Conservation (phyloP, 179 eudicot genomes). For the Nepenthes alata region DNA sequence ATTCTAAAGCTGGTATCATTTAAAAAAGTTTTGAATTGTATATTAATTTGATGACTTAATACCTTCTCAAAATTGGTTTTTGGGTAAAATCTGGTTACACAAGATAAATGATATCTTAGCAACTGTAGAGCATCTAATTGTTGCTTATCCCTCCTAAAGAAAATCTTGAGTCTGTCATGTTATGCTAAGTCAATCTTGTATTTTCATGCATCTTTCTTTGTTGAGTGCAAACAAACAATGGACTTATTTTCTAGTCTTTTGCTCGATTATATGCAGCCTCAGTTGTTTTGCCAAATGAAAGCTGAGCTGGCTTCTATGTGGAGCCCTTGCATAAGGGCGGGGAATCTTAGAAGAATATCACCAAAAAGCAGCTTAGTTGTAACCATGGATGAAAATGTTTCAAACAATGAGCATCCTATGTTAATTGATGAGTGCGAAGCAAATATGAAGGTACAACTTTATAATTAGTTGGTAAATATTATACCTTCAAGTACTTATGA, state of each 20-base stretch:
- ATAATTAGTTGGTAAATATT: not conserved
- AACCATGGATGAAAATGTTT: constrained; percentile 15
- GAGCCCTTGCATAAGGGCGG: constrained; percentile 46
- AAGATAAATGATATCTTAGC: too few species aligned
- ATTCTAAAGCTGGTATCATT: too few species aligned
- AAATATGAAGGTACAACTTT: constrained; percentile 44
- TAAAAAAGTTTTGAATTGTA: too few species aligned
- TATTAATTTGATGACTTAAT: too few species aligned
- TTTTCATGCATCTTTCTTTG: not conserved
- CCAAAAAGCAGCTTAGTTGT: constrained; percentile 26
- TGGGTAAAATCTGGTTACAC: too few species aligned
- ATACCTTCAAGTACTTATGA: not conserved
- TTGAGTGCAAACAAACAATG: not conserved
- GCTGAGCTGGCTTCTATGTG: constrained; percentile 87
- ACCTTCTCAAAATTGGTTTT: too few species aligned
- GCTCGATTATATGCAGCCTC: constrained; percentile 49
- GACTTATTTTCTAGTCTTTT: not conserved
- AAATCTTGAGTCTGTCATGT: too few species aligned
- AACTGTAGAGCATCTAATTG: too few species aligned
- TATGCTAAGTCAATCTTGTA: too few species aligned
- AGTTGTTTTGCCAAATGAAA: constrained; percentile 57
- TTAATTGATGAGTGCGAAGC: constrained; percentile 29
- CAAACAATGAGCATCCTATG: constrained; percentile 21
- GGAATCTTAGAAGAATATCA: constrained; percentile 45
- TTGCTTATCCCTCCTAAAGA: too few species aligned